phyloP scores from a whole-genome alignment of 768 basidiomycete species.

The Rhizopogon vinicolor region DNA sequence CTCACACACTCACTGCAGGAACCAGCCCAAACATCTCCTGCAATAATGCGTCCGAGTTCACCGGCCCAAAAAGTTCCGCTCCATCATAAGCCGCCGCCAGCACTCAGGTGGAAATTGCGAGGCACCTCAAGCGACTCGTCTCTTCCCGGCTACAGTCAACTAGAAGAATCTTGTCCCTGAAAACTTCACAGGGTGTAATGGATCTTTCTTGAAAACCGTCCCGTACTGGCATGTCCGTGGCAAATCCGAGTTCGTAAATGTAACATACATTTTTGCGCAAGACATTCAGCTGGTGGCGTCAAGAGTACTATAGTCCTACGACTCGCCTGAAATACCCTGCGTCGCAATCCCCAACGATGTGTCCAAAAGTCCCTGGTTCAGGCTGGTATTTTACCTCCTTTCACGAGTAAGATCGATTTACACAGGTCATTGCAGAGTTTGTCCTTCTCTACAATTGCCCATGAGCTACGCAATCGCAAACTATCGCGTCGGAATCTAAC shows the following conservation, averaged over 20 bases:
- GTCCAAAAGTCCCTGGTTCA: constrained; percentile 73
- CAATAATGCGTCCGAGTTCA: no score
- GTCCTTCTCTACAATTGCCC: constrained; percentile 49
- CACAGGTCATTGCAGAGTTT: constrained; percentile 72
- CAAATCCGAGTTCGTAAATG: constrained; percentile 68
- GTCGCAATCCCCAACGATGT: constrained; percentile 73
- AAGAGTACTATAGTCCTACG: not conserved
- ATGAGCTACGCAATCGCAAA: not conserved
- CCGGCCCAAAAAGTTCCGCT: constrained; percentile 76
- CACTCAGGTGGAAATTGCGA: constrained; percentile 4
- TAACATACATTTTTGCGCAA: constrained; percentile 32
- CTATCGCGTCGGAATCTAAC: constrained; percentile 24
- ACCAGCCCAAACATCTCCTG: no score
- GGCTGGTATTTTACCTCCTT: constrained; percentile 52
- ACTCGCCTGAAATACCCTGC: constrained; percentile 50
- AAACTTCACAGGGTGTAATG: constrained; percentile 62
- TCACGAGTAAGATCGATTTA: constrained; percentile 65
- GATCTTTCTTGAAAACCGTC: constrained; percentile 76
- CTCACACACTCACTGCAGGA: no score
- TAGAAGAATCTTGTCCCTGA: constrained; percentile 73
- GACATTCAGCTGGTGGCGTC: not conserved
- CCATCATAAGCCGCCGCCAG: not conserved
- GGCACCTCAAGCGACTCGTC: constrained; percentile 67
- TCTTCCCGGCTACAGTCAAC: constrained; percentile 81
- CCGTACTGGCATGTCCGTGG: constrained; percentile 57